phyloP scores from a whole-genome alignment of 805 yeast species.

The Cyberlindnera subsufficiens region DNA sequence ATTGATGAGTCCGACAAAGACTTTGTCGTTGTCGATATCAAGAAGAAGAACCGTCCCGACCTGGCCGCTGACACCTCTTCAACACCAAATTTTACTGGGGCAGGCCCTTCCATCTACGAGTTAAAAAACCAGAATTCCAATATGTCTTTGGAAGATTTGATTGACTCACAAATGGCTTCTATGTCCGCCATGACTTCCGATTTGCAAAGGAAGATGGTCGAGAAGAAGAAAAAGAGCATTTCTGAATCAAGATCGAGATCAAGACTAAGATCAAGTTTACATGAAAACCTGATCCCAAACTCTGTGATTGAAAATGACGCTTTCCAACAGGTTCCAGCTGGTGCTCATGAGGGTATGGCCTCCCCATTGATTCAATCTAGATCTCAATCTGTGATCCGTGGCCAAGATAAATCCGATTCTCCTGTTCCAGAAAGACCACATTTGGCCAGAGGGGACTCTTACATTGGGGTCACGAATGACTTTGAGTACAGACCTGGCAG shows the following conservation, averaged over 20 bases:
- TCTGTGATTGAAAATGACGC: slow-evolving; percentile 33
- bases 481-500: slow-evolving; percentile 27
- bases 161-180: slow-evolving; percentile 26
- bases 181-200: slow-evolving; percentile 19
- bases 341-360: slow-evolving; percentile 36
- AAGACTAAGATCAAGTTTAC: slow-evolving; percentile 5
- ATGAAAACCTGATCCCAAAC: slow-evolving; percentile 24
- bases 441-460: slow-evolving; percentile 74
- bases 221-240: slow-evolving; percentile 4
- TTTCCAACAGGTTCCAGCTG: slow-evolving; percentile 37
- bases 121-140: slow-evolving; percentile 14
- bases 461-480: slow-evolving; percentile 44
- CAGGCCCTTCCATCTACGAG: slow-evolving; percentile 14
- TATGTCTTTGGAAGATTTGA: slow-evolving; percentile 23
- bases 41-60: slow-evolving; percentile 1
- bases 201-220: slow-evolving; percentile 14
- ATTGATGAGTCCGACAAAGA: slow-evolving; percentile 15
- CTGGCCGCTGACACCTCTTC: background rate
- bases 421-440: slow-evolving; percentile 37
- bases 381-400: slow-evolving; percentile 18
- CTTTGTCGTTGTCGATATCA: slow-evolving; percentile 22
- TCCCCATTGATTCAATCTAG: slow-evolving; percentile 28
- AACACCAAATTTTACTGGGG: background rate
- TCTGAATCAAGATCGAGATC: slow-evolving; percentile 10
- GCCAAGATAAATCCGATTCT: slow-evolving; percentile 1